A percentile compares a stretch with the other conserved stretches of the same genome.
Conservation (phyloP, 2,329 filamentous ascomycete species). For the Aspergillus sp. region DNA sequence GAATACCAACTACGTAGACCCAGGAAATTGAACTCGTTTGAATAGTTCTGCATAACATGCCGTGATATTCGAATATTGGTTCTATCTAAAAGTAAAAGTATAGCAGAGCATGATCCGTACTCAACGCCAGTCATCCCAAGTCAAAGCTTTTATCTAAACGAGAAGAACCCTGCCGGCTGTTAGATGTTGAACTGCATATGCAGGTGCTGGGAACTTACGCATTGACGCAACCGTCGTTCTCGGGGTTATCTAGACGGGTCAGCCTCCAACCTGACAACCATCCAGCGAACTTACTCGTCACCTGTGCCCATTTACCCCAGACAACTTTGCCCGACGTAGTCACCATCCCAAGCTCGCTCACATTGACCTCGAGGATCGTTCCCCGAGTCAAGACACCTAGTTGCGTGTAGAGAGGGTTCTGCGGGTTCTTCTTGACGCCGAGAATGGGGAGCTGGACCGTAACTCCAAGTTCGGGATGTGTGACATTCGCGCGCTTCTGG, state of each 20-base stretch:
- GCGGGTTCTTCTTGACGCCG: constrained; percentile 73
- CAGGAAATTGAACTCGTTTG: too few species aligned
- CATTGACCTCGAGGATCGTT: constrained; percentile 82
- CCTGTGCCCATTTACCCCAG: constrained; percentile 77
- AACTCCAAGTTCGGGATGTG: constrained; percentile 63
- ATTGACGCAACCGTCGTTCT: not conserved
- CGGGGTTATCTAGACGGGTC: not conserved
- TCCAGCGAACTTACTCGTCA: constrained; percentile 24
- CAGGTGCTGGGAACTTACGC: not conserved
- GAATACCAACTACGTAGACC: too few species aligned
- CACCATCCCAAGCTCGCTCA: constrained; percentile 80
- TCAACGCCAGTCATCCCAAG: too few species aligned
- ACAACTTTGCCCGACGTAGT: constrained; percentile 88
- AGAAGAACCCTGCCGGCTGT: not conserved
- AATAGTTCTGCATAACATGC: too few species aligned
- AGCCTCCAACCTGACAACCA: too few species aligned
- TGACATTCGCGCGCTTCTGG: constrained; percentile 69
- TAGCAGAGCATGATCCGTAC: too few species aligned
- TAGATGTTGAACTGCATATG: not conserved
- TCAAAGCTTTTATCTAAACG: too few species aligned
- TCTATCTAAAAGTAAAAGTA: too few species aligned
- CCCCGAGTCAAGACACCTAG: constrained; percentile 82
- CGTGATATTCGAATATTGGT: too few species aligned
- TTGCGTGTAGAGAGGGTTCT: constrained; percentile 85
- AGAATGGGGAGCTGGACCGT: constrained; percentile 81